Conservation (phyloP, 345 rosid species). For the Pelargonium nanum region DNA sequence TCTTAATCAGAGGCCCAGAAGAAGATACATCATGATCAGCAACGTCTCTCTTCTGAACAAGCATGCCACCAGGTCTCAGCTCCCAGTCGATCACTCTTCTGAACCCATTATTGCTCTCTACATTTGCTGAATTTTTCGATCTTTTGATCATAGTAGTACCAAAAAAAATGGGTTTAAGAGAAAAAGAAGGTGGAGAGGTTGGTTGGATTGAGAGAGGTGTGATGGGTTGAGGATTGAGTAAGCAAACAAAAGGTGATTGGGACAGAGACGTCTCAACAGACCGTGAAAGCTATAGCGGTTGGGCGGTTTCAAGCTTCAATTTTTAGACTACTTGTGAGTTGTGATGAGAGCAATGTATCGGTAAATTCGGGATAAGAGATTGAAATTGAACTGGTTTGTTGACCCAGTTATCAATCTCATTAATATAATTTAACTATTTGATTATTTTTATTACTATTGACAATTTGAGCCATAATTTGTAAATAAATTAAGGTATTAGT, state of each 20-base stretch:
- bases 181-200: slow-evolving; percentile 8
- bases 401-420: too few relatives aligned
- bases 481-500: too few relatives aligned
- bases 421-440: too few relatives aligned
- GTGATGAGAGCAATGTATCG: too few relatives aligned
- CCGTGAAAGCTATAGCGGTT: background rate
- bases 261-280: background rate
- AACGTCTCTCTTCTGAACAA: slow-evolving; percentile 37
- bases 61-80: slow-evolving; percentile 47
- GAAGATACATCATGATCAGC: slow-evolving; percentile 19
- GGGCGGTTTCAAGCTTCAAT: too few relatives aligned
- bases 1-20: slow-evolving; percentile 29
- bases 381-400: too few relatives aligned
- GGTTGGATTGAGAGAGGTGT: slow-evolving; percentile 12
- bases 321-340: too few relatives aligned
- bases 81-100: slow-evolving; percentile 37
- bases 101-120: slow-evolving; percentile 5
- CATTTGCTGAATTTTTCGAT: slow-evolving; percentile 19
- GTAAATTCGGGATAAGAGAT: too few relatives aligned
- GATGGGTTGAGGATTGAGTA: slow-evolving; percentile 16
- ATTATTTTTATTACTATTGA: too few relatives aligned
- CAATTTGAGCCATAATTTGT: too few relatives aligned
- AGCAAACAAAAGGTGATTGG: slow-evolving; percentile 13
- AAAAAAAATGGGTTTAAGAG: background rate
- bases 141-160: slow-evolving; percentile 17